phyloP scores from a whole-genome alignment of 208 protist genomes.

The Sergeia podlipaevii region DNA sequence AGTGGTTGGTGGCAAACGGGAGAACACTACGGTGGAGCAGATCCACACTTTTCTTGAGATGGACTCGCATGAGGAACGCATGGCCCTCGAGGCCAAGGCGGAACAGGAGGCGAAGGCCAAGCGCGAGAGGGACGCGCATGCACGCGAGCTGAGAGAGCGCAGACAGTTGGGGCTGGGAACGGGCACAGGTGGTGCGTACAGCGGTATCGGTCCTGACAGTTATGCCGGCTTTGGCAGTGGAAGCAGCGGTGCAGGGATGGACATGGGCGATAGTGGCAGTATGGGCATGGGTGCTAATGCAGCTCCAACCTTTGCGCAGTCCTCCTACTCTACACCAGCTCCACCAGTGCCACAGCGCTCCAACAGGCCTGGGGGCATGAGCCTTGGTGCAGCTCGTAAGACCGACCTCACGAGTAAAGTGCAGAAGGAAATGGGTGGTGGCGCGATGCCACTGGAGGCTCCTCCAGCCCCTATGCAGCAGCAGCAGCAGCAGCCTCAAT shows the following conservation, averaged over 20 bases:
- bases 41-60: slow-evolving; percentile 96
- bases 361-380: slow-evolving; percentile 34
- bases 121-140: slow-evolving; percentile 82
- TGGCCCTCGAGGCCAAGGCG: slow-evolving; percentile 69
- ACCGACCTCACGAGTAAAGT: slow-evolving; percentile 73
- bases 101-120: slow-evolving; percentile 90
- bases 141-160: slow-evolving; percentile 77
- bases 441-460: slow-evolving; percentile 2
- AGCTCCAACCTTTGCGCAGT: no score
- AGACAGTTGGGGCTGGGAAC: slow-evolving; percentile 28
- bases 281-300: background rate
- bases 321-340: slow-evolving; percentile 6
- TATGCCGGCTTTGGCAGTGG: background rate
- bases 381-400: slow-evolving; percentile 65
- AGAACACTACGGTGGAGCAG: slow-evolving; percentile 92
- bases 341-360: slow-evolving; percentile 1
- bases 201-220: slow-evolving; percentile 64
- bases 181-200: slow-evolving; percentile 52
- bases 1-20: slow-evolving; percentile 92
- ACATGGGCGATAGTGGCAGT: no score
- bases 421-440: slow-evolving; percentile 59
- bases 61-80: slow-evolving; percentile 96
- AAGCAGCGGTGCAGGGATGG: slow-evolving; percentile 6
- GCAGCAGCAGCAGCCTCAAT: background rate
- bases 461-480: slow-evolving; percentile 1